Conservation (phyloP, 108 stramenopile genomes). For the Chaetoceros muelleri region DNA sequence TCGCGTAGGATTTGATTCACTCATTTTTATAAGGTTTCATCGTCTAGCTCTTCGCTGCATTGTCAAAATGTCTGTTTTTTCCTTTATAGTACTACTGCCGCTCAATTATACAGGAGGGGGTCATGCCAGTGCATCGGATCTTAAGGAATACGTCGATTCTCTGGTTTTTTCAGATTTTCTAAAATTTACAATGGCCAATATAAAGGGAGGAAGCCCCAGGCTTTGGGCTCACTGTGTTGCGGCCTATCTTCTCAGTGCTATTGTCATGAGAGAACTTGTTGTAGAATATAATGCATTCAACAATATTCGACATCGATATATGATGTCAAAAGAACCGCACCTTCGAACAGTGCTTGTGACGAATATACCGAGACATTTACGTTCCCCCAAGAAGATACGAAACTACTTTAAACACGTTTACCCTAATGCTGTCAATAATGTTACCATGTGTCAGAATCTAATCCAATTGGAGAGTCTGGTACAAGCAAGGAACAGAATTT, state of each 20-base stretch:
- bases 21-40: slow-evolving; percentile 82
- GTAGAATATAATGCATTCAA: slow-evolving; percentile 80
- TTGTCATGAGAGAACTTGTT: slow-evolving; percentile 70
- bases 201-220: slow-evolving; percentile 46
- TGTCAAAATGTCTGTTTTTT: slow-evolving; percentile 83
- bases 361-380: slow-evolving; percentile 82
- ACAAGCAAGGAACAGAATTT: slow-evolving; percentile 35
- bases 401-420: slow-evolving; percentile 82
- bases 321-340: slow-evolving; percentile 74
- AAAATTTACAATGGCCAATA: slow-evolving; percentile 86
- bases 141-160: slow-evolving; percentile 58
- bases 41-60: slow-evolving; percentile 76
- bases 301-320: slow-evolving; percentile 77
- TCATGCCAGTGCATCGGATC: slow-evolving; percentile 53
- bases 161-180: slow-evolving; percentile 74
- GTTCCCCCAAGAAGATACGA: slow-evolving; percentile 55
- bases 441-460: slow-evolving; percentile 82
- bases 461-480: slow-evolving; percentile 56
- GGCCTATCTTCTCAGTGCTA: slow-evolving; percentile 73
- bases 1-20: slow-evolving; percentile 80
- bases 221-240: slow-evolving; percentile 88
- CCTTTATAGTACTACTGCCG: slow-evolving; percentile 72
- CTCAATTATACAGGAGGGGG: slow-evolving; percentile 82
- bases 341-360: slow-evolving; percentile 77
- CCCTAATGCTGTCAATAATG: slow-evolving; percentile 73